Base-by-base conservation (phyloP, 2,329 filamentous ascomycete species). In the Penicillium sp. region DNA sequence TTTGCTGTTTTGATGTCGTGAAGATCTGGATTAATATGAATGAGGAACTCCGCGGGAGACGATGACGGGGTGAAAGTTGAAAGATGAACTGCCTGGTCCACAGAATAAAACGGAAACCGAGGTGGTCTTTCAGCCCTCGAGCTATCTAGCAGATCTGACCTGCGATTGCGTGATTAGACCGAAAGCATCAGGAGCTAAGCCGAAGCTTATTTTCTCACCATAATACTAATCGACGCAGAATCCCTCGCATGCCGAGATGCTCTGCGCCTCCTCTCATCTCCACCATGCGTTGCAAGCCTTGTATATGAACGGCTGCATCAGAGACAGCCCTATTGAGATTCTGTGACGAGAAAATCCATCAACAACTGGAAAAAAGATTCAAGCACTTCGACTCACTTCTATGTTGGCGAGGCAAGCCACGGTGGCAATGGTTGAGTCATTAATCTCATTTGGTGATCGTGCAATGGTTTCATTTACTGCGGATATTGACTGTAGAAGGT, bases 341-440 rank as follows among this genome's bases (percentile, higher is more conserved):
- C 47, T 49, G 21, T n/a, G 33, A 30, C 8, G 26, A 12, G 23
- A 14, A n/a, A n/a, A n/a, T n/a, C 18, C 9, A 20, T 33, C 18
- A 49, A 49, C 33, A 20, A 6, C 6, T 21, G 38, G 21, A 23
- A 3, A 11, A 18, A 5, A 14, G 3, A 33, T 11, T n/a, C 16
- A 33, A 23, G 16, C 2, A 35, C 8, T 49, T 35, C 20, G 7
- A 49, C 47, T 21, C 28, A 38, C 47, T 11, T 28, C 47, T 49
- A 49, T 49, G 23, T 49, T 49, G 3, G 47, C 20, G 14, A 49
- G 47, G 7, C 47, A 49, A 20, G 47, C 8, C 18, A 49, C 47
- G 5, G 47, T 35, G n/a, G 28, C 47, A 49, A 49, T 38, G 26
- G 47, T 49, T 11, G 47, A 49, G 28, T 49, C 47, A 21, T 49